These are phyloP conservation scores for Smittium mucronatum DNA, from an alignment of 371 early-diverging fungal genomes.

Conservation along the genomic window DNA sequence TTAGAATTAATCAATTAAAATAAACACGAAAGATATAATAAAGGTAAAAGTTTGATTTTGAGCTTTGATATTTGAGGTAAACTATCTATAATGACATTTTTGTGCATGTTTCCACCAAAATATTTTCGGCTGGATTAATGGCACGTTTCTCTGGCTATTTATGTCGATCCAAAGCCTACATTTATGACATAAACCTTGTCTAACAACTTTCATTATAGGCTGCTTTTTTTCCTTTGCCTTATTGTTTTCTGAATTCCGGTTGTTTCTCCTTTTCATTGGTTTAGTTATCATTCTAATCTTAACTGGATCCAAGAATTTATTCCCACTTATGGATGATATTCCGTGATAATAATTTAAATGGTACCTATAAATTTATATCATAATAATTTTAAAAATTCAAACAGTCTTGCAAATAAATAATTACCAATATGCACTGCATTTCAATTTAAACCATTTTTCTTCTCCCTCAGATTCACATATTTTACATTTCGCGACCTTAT, in stretches of 20 bases:
- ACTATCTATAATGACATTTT: slow-evolving; percentile 23
- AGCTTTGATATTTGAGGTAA: too few relatives aligned
- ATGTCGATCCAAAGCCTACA: slow-evolving; percentile 30
- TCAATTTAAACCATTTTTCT: slow-evolving; percentile 32
- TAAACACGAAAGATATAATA: too few relatives aligned
- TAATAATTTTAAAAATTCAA: neutral
- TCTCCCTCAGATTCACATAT: slow-evolving; percentile 23
- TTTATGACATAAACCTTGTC: slow-evolving; percentile 30
- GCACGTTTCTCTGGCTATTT: slow-evolving; percentile 25
- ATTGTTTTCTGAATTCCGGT: neutral
- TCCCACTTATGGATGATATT: slow-evolving; percentile 32
- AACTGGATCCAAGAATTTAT: slow-evolving; percentile 22
- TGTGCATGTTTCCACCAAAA: slow-evolving; percentile 40
- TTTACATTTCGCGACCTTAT: slow-evolving; percentile 34
- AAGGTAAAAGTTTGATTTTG: too few relatives aligned
- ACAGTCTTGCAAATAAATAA: slow-evolving; percentile 1
- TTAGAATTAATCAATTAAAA: too few relatives aligned
- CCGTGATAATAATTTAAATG: slow-evolving; percentile 37
- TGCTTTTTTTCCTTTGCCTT: neutral
- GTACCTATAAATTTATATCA: slow-evolving; percentile 21
- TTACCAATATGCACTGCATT: slow-evolving; percentile 39
- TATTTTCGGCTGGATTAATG: slow-evolving; percentile 33
- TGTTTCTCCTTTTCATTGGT: neutral
- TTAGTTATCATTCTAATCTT: slow-evolving; percentile 9
- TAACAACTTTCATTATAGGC: neutral